A percentile compares a stretch with the other conserved stretches of the same genome.
Conservation (phyloP, 371 early-diverging fungal species). For the Syncephalastrum racemosum region DNA sequence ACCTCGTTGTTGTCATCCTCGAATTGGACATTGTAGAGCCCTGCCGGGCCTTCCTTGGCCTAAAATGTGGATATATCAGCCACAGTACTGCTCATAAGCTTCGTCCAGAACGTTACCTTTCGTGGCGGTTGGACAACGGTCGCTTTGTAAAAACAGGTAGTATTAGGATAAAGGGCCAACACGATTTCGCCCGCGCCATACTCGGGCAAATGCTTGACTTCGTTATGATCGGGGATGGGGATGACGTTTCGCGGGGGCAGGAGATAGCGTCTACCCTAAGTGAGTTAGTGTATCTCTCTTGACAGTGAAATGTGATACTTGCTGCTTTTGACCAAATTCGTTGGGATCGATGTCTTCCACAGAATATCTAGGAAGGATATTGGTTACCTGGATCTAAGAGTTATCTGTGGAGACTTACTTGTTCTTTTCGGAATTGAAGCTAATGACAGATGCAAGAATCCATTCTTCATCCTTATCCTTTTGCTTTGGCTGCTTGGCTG, state of each 20-base stretch:
- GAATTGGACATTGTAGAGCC: conserved; percentile 59
- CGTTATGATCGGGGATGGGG: conserved; percentile 55
- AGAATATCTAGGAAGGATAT: conserved; percentile 45
- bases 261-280: conserved; percentile 52
- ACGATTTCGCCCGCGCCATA: conserved; percentile 68
- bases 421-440: conserved; percentile 64
- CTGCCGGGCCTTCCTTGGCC: conserved; percentile 38
- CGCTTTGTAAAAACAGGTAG: conserved; percentile 86
- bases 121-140: conserved; percentile 67
- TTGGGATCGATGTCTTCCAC: conserved; percentile 80
- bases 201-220: conserved; percentile 45
- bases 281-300: neutral
- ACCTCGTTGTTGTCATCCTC: conserved; percentile 67
- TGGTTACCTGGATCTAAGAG: neutral
- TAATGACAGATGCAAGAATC: conserved; percentile 70
- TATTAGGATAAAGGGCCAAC: conserved; percentile 82
- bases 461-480: conserved; percentile 73
- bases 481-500: conserved; percentile 60
- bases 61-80: conserved; percentile 6
- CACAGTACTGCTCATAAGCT: neutral
- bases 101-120: conserved; percentile 47
- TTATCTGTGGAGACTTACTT: conserved; percentile 32
- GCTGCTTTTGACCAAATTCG: conserved; percentile 64
- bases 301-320: conserved; percentile 13
- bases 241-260: conserved; percentile 64